Evolutionary conservation across 768 basidiomycete species (phyloP), one percentile per base, ranked within the genome.

Genomic region (Lyophyllum decastes): DNA sequence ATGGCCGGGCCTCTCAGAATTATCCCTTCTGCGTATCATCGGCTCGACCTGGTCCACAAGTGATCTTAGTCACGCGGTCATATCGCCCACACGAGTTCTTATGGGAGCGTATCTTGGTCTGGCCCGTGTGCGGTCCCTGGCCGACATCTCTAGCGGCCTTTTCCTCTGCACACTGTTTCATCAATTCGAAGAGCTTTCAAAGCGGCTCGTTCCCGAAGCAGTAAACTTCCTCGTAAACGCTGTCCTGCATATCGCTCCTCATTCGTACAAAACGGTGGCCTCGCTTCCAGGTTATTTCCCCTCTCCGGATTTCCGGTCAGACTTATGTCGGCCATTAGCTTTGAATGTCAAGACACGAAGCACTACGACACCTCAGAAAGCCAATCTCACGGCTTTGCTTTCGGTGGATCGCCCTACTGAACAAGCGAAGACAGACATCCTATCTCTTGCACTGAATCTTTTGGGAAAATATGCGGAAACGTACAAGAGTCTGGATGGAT

Each of bases 31-130:
- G 27, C 86, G 95, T 22, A 70, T 95, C 38, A 82, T 93, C 50
- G 94, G 94, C 3, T 74, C 79, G 14, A 76, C 91, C 34, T 99
- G 95, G 95, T 90, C 95, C 2, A 94, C 95, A 2, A 96, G 94
- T 69, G 97, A 99, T 73, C 82, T 96, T 73, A 89, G 88, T 51
- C 95, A 99, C 71, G 84, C 87, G 0, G 94, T 98, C 46, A 77
- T 94, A 19, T 90, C 92, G 0, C 93, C 95, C 0, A 83, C 95
- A 0, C 84, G 94, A 49, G 74, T 98, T 17, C 82, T 98, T 54
- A 91, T 97, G 78, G 93, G 91, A 0, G 88, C 94, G 46, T 98
- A 98, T 69, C 87, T 99, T 17, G 88, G 88, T 8, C 78, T 99
- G 26, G 83, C 86, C 54, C 87, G 94, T 4, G 82, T 98, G 1